Percentiles rank a stretch among this genome's conserved stretches.
phyloP scores from a whole-genome alignment of 2,329 filamentous ascomycete species.

The Fusarium anguioides region DNA sequence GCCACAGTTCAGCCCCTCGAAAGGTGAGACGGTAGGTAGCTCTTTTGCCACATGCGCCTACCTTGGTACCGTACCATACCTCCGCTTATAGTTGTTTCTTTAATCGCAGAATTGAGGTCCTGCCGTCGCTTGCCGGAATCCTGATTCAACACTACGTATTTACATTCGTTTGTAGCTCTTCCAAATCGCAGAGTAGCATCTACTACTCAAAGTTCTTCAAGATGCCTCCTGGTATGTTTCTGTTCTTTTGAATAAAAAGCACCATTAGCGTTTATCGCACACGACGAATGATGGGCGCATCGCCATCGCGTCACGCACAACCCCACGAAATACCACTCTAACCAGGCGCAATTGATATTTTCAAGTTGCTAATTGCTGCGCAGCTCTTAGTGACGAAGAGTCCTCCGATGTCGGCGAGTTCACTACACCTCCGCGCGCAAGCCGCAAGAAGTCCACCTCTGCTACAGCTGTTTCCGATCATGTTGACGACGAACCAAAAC shows the following conservation, averaged over 20 bases:
- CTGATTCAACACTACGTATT: neutral
- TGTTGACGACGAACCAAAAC: slow-evolving; percentile 46
- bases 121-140: neutral
- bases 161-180: neutral
- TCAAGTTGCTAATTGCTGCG: slow-evolving; percentile 32
- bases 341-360: slow-evolving; percentile 4
- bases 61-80: no score
- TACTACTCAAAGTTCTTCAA: neutral
- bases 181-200: neutral
- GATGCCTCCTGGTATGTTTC: slow-evolving; percentile 46
- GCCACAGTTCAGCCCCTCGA: slow-evolving; percentile 20
- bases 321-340: neutral
- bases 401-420: slow-evolving; percentile 50
- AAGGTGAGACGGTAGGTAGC: slow-evolving; percentile 10
- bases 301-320: slow-evolving; percentile 6
- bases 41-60: neutral
- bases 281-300: slow-evolving; percentile 9
- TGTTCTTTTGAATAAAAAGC: neutral
- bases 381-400: slow-evolving; percentile 54
- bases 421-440: slow-evolving; percentile 37
- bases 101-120: slow-evolving; percentile 1
- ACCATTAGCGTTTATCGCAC: neutral
- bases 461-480: slow-evolving; percentile 22
- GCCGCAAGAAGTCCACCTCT: slow-evolving; percentile 45
- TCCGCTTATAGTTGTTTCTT: slow-evolving; percentile 18